These are phyloP conservation scores for Starmerella potacharoeniae DNA, from an alignment of 805 yeast genomes.

Conservation along the genomic window DNA sequence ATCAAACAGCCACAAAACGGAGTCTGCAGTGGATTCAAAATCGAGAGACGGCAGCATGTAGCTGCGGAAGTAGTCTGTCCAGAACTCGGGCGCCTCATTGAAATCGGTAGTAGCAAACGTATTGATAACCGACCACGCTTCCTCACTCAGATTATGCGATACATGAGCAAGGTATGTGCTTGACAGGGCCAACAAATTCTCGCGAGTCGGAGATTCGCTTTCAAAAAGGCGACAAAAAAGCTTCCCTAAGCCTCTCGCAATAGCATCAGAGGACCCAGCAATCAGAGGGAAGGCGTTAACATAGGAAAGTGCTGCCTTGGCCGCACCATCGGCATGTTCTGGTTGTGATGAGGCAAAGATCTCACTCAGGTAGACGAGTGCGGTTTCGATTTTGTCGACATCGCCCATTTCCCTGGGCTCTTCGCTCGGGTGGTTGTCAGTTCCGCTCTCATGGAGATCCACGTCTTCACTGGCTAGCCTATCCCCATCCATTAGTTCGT, in stretches of 20 bases:
- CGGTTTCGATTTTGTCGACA: neutral
- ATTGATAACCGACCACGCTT: conserved; percentile 6
- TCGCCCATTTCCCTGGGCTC: neutral
- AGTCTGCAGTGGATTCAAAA: neutral
- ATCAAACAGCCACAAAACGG: conserved; percentile 3
- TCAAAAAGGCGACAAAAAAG: neutral
- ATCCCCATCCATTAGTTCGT: neutral
- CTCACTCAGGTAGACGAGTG: neutral
- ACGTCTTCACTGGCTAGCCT: neutral
- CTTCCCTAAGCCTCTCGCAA: neutral
- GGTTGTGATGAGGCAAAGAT: neutral
- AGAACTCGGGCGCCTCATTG: neutral
- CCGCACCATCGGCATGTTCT: neutral
- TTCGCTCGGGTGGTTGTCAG: neutral
- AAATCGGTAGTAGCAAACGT: neutral
- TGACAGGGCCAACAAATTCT: neutral
- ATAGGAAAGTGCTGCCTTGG: neutral
- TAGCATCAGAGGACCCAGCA: conserved; percentile 1
- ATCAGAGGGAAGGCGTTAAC: neutral
- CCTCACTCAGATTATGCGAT: conserved; percentile 4
- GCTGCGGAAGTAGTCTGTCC: conserved; percentile 8
- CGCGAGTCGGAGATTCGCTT: neutral
- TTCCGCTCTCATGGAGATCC: neutral
- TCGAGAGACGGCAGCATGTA: conserved; percentile 18
- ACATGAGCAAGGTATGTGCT: neutral